Evolutionary conservation across 2,329 filamentous ascomycete genomes (phyloP).

Genomic region (Hymenoscyphus fructigenus): DNA sequence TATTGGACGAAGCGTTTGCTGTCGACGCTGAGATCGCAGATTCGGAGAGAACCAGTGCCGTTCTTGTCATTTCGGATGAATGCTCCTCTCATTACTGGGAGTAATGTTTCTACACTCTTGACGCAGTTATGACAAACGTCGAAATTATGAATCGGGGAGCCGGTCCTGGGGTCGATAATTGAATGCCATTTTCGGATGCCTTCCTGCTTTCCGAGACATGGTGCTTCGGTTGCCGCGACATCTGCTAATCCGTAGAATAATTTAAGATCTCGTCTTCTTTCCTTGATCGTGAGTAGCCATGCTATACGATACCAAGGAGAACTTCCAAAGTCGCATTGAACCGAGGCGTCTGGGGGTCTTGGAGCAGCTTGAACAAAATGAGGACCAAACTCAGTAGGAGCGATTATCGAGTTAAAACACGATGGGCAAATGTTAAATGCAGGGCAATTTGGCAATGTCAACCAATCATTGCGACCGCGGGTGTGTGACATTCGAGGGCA

Average conservation of each 20-base stretch:
- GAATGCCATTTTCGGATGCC: conserved; percentile 71
- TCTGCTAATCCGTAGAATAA: conserved; percentile 69
- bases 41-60: conserved; percentile 45
- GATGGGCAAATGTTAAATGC: conserved; percentile 79
- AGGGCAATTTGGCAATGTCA: conserved; percentile 68
- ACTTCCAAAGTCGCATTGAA: conserved; percentile 76
- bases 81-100: conserved; percentile 68
- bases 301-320: conserved; percentile 80
- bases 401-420: conserved; percentile 72
- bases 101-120: conserved; percentile 67
- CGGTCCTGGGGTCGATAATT: conserved; percentile 65
- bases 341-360: conserved; percentile 55
- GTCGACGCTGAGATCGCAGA: conserved; percentile 69
- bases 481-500: conserved; percentile 67
- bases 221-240: conserved; percentile 55
- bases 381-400: conserved; percentile 63
- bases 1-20: conserved; percentile 57
- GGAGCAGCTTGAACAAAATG: conserved; percentile 63
- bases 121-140: conserved; percentile 74
- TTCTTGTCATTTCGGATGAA: conserved; percentile 48
- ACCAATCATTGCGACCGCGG: conserved; percentile 72
- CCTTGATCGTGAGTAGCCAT: conserved; percentile 76
- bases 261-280: conserved; percentile 62
- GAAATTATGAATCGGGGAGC: conserved; percentile 67
- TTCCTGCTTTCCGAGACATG: conserved; percentile 57